These are phyloP conservation scores for Mrakiaceae sp. DNA, from an alignment of 1,284 basidiomycete species.

Conservation along the genomic window DNA sequence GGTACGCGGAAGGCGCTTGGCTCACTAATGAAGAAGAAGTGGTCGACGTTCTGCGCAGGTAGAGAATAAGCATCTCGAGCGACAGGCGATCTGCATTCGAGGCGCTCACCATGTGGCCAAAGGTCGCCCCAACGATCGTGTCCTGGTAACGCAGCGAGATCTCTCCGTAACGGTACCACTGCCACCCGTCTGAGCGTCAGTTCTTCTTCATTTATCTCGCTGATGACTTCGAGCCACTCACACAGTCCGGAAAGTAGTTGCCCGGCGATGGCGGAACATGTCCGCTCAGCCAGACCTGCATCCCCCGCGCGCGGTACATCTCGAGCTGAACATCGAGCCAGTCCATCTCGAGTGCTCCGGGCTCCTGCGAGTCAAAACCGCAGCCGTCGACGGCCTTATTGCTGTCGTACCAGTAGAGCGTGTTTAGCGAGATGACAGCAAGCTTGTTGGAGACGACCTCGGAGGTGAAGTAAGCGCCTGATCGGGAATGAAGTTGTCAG, in stretches of 20 bases:
- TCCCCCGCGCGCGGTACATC: constrained; percentile 55
- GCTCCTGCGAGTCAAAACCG: constrained; percentile 43
- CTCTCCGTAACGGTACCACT: constrained; percentile 74
- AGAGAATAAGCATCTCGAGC: too few relatives aligned
- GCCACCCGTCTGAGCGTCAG: constrained; percentile 16
- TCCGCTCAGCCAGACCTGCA: constrained; percentile 55
- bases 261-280: constrained; percentile 55
- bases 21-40: constrained; percentile 37
- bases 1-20: constrained; percentile 19
- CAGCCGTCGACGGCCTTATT: constrained; percentile 54
- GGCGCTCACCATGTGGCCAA: constrained; percentile 45
- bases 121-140: constrained; percentile 80
- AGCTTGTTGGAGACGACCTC: constrained; percentile 68
- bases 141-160: constrained; percentile 74
- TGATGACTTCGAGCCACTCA: constrained; percentile 34
- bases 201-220: constrained; percentile 2
- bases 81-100: too few relatives aligned
- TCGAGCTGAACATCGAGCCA: constrained; percentile 82
- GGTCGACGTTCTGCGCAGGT: constrained; percentile 32
- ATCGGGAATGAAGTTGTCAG: constrained; percentile 23
- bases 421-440: constrained; percentile 78
- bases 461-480: constrained; percentile 63
- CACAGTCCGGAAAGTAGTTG: constrained; percentile 77
- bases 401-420: constrained; percentile 82
- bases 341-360: constrained; percentile 72